These are phyloP conservation scores for Chlamydomonas schloesseri DNA, from an alignment of 139 green algal genomes.

Conservation along the genomic window DNA sequence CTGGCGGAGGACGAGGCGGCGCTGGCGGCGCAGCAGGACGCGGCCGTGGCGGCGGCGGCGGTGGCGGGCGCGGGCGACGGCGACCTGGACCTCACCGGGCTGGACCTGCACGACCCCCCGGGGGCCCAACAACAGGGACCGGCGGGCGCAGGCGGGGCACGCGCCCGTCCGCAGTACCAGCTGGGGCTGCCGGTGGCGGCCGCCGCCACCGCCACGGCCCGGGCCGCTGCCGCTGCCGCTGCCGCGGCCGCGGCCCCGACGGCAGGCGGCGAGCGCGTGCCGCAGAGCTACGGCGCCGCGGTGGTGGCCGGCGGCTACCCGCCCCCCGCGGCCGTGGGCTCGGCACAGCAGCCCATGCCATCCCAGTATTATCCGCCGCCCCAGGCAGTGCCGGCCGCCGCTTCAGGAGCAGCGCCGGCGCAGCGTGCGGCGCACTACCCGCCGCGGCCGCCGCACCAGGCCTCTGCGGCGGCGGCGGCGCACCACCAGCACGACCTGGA, in stretches of 20 bases:
- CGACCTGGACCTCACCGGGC: constrained; percentile 14
- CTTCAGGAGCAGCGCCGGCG: neutral
- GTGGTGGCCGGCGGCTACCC: no score
- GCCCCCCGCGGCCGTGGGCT: no score
- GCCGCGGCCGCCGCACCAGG: no score
- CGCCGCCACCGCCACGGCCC: neutral
- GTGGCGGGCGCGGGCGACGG: no score
- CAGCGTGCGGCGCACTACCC: neutral
- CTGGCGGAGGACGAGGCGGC: constrained; percentile 36
- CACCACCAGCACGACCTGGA: constrained; percentile 54
- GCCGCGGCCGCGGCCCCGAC: no score
- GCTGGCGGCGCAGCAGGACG: neutral
- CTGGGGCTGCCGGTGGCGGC: neutral
- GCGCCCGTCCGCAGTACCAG: neutral
- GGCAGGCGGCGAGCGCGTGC: no score
- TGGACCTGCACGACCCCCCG: constrained; percentile 12
- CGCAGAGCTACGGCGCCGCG: no score
- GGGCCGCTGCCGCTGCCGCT: neutral
- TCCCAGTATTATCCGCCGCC: no score
- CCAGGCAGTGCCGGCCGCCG: neutral
- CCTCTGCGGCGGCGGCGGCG: no score
- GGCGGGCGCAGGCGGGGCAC: neutral
- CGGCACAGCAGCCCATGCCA: no score
- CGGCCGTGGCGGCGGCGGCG: constrained; percentile 11
- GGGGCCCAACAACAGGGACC: no score